A percentile compares a stretch with the other conserved stretches of the same genome.
Conservation (phyloP, 2,329 filamentous ascomycete species). For the Trichophyton equinum region DNA sequence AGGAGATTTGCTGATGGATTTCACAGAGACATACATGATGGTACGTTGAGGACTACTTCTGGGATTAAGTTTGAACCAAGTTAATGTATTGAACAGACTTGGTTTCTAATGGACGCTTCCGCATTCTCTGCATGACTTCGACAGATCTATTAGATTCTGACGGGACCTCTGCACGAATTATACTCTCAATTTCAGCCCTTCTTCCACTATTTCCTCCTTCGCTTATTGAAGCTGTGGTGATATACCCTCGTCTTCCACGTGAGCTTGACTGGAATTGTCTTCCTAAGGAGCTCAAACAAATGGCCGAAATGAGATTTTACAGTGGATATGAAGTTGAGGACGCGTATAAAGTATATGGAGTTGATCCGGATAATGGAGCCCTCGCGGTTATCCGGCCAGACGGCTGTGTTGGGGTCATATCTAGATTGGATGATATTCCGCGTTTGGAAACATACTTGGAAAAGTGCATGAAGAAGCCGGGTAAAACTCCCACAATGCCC, state of each 20-base stretch:
- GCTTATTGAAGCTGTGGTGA: neutral
- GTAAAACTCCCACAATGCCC: neutral
- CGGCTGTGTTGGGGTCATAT: conserved; percentile 25
- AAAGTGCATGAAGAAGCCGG: conserved; percentile 5
- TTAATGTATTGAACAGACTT: conserved; percentile 19
- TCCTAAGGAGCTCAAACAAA: conserved; percentile 21
- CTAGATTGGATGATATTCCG: conserved; percentile 19
- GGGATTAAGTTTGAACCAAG: neutral
- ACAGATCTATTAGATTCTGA: conserved; percentile 23
- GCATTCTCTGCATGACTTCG: conserved; percentile 26
- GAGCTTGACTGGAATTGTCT: conserved; percentile 25
- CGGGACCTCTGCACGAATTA: conserved; percentile 15
- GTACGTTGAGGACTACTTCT: conserved; percentile 1
- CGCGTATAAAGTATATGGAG: conserved; percentile 27
- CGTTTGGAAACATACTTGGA: conserved; percentile 19
- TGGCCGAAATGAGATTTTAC: conserved; percentile 27
- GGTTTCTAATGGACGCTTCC: conserved; percentile 27
- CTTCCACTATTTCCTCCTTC: neutral
- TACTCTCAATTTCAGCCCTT: neutral
- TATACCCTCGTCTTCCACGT: conserved; percentile 5
- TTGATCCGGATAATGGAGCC: conserved; percentile 21
- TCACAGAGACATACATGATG: conserved; percentile 26
- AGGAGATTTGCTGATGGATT: conserved; percentile 28
- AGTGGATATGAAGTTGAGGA: conserved; percentile 16
- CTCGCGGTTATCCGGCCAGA: conserved; percentile 28